Evolutionary conservation across 257 asterid species (phyloP).

Genomic region (Solanum dulcamara): DNA sequence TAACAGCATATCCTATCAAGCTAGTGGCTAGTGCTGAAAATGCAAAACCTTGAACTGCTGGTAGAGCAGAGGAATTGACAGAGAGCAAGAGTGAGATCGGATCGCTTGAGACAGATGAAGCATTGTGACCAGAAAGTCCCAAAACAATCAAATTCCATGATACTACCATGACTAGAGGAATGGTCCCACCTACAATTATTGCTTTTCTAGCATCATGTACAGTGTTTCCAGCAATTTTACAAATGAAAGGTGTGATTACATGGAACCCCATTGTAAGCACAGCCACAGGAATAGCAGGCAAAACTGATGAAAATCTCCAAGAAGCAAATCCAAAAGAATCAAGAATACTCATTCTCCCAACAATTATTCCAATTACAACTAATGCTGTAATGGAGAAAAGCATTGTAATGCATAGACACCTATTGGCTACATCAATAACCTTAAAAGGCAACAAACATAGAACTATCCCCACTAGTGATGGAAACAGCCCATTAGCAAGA

Average conservation of each 20-base stretch:
- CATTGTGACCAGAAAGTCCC: slow-evolving; percentile 20
- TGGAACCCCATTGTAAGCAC: slow-evolving; percentile 32
- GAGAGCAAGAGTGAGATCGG: slow-evolving; percentile 28
- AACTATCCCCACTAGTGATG: slow-evolving; percentile 10
- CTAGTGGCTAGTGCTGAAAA: slow-evolving; percentile 30
- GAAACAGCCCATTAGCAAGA: slow-evolving; percentile 20
- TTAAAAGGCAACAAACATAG: slow-evolving; percentile 14
- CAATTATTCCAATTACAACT: slow-evolving; percentile 13
- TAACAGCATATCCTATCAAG: slow-evolving; percentile 28
- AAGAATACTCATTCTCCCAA: slow-evolving; percentile 18
- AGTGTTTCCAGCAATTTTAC: slow-evolving; percentile 28
- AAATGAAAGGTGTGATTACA: slow-evolving; percentile 28
- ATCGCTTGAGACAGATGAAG: slow-evolving; percentile 6
- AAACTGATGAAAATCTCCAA: slow-evolving; percentile 17
- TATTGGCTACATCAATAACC: slow-evolving; percentile 17
- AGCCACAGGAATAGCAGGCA: slow-evolving; percentile 31
- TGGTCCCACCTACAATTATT: slow-evolving; percentile 18
- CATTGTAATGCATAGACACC: slow-evolving; percentile 21
- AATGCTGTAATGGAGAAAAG: slow-evolving; percentile 21
- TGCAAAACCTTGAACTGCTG: slow-evolving; percentile 29
- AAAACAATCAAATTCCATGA: slow-evolving; percentile 23
- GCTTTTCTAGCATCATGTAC: slow-evolving; percentile 24
- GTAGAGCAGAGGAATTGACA: slow-evolving; percentile 17
- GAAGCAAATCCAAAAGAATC: slow-evolving; percentile 18
- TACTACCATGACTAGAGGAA: slow-evolving; percentile 24